Evolutionary conservation across 2,329 filamentous ascomycete genomes (phyloP).

Genomic region (Epichloe amarillans): DNA sequence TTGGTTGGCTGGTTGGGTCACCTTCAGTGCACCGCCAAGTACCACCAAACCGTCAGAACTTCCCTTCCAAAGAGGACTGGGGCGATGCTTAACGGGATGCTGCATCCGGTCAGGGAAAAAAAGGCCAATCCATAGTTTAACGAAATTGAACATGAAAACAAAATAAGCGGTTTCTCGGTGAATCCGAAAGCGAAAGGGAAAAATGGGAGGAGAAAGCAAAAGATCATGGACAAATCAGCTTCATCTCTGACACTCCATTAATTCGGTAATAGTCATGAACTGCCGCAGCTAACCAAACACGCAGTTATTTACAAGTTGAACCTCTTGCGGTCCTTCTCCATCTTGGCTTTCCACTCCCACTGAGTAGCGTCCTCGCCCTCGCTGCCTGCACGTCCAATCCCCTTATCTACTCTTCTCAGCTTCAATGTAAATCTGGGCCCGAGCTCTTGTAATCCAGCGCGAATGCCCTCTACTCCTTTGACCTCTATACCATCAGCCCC

Average conservation of each 20-base stretch:
- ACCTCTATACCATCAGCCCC: conserved; percentile 72
- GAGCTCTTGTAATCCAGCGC: conserved; percentile 79
- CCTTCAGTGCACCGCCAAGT: not conserved
- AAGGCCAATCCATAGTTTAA: no score
- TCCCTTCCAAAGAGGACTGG: not conserved
- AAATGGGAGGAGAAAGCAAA: no score
- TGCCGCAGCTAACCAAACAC: no score
- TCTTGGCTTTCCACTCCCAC: conserved; percentile 93
- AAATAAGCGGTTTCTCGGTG: no score
- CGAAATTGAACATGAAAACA: no score
- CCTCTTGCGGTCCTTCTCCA: conserved; percentile 87
- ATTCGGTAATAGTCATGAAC: not conserved
- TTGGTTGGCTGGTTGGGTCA: not conserved
- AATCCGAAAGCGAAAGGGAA: no score
- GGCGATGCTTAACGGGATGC: no score
- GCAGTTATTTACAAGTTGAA: conserved; percentile 58
- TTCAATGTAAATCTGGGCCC: conserved; percentile 69
- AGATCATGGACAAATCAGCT: no score
- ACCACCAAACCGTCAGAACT: not conserved
- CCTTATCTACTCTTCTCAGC: conserved; percentile 79
- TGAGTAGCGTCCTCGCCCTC: conserved; percentile 64
- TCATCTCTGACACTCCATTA: not conserved
- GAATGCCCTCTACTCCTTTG: conserved; percentile 72
- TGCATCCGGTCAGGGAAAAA: no score
- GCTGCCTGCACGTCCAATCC: conserved; percentile 57